Evolutionary conservation across 257 asterid species (phyloP), one percentile per base, ranked within the genome.

Genomic region (Sherardia arvensis): DNA sequence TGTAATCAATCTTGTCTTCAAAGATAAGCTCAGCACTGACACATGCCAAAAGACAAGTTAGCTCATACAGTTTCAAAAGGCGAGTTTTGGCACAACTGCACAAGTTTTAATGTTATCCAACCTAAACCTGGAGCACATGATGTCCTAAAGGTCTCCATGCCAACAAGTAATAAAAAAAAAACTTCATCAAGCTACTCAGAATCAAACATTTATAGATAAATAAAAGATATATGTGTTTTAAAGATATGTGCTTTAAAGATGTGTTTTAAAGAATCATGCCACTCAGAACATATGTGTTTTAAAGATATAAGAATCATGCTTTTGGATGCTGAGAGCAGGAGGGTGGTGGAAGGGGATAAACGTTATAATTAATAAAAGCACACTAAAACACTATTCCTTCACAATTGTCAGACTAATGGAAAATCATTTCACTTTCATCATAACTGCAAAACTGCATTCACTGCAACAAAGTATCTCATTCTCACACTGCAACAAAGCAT

Each of bases 1-100:
- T 92, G 81, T 92, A 89, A 69, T 92, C 87, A 73, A 89, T 81
- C 65, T 76, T 81, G 78, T 92, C 95, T 73, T 90, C 83, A 20
- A 84, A 54, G 69, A 92, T 76, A 80, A 92, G 75, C 81, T 87
- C 94, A 74, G 96, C 96, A 62, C 97, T 92, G 78, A 82, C 30
- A 70, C 38, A 60, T 51, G 66, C 54, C 76, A 57, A 73, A 67
- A 26, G 29, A 30, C 43, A 29, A 21, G 34, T 68, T n/a, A 61
- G 73, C 32, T 33, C 28, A 69, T 64, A 32, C 14, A 34, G 21
- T 29, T 22, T 22, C 4, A 36, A 8, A 38, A 68, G 53, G 47
- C 26, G 20, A 30, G 17, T 22, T 32, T 29, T 47, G 36, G 17
- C 34, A 12, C 23, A 69, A 49, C n/a, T n/a, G 17, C 34, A 12